phyloP scores from a whole-genome alignment of 805 yeast genomes.

The Starmerella etchellsii region DNA sequence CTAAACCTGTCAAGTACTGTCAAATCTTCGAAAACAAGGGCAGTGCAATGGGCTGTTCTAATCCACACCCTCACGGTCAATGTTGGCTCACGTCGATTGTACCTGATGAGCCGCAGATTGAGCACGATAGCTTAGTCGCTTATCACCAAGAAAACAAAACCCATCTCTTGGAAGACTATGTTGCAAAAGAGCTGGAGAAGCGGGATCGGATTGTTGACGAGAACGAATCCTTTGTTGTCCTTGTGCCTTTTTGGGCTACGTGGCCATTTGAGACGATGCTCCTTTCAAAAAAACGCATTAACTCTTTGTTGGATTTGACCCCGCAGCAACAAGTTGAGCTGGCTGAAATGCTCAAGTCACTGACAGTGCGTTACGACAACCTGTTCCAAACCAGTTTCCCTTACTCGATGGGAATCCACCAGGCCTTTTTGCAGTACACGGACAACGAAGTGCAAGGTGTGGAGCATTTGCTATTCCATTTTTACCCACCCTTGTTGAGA shows the following conservation, averaged over 20 bases:
- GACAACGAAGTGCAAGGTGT: constrained; percentile 31
- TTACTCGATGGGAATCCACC: constrained; percentile 73
- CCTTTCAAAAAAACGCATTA: constrained; percentile 42
- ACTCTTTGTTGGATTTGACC: constrained; percentile 32
- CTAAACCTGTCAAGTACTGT: constrained; percentile 37
- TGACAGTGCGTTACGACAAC: constrained; percentile 59
- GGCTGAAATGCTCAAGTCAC: constrained; percentile 39
- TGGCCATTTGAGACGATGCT: constrained; percentile 72
- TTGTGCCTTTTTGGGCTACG: constrained; percentile 71
- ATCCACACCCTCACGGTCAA: constrained; percentile 74
- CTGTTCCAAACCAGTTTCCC: constrained; percentile 59
- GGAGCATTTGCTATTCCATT: constrained; percentile 57
- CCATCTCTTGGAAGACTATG: constrained; percentile 53
- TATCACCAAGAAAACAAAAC: constrained; percentile 34
- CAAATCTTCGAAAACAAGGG: constrained; percentile 73
- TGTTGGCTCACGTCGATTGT: constrained; percentile 58
- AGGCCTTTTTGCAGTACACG: constrained; percentile 44
- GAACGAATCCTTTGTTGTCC: constrained; percentile 51
- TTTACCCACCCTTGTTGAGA: constrained; percentile 64
- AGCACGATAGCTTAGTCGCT: constrained; percentile 38
- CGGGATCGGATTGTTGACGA: constrained; percentile 38
- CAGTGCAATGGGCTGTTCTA: constrained; percentile 69
- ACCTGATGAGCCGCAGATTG: constrained; percentile 55
- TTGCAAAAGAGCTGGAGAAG: constrained; percentile 36
- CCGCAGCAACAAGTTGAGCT: constrained; percentile 40